Conservation (phyloP, 768 basidiomycete genomes). For the Daedaleopsis sinensis region DNA sequence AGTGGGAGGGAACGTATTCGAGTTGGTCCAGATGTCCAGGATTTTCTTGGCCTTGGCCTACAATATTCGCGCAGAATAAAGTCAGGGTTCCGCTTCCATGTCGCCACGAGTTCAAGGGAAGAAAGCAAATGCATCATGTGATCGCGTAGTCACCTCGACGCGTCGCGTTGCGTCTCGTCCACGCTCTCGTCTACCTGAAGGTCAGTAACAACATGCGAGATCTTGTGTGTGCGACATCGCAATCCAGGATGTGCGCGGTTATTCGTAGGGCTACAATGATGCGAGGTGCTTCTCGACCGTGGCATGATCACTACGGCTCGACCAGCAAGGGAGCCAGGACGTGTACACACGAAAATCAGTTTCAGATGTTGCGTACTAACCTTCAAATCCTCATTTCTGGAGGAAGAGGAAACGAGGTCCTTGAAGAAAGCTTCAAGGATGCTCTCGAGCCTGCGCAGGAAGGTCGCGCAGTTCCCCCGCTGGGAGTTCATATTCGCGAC, state of each 20-base stretch:
- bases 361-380: constrained; percentile 55
- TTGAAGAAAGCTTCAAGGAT: constrained; percentile 87
- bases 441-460: constrained; percentile 88
- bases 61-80: constrained; percentile 33
- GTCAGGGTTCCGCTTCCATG: constrained; percentile 44
- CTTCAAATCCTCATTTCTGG: constrained; percentile 74
- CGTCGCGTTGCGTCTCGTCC: constrained; percentile 2
- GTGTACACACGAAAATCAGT: constrained; percentile 8
- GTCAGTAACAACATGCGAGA: neutral
- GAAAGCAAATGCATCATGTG: constrained; percentile 29
- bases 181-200: neutral
- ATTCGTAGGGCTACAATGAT: neutral
- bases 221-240: neutral
- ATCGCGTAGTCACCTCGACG: constrained; percentile 5
- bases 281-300: neutral
- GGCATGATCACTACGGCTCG: neutral
- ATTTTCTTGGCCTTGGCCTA: constrained; percentile 98
- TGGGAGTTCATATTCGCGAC: constrained; percentile 56
- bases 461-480: constrained; percentile 77
- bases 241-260: neutral
- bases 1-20: constrained; percentile 81
- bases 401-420: constrained; percentile 71
- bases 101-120: constrained; percentile 27
- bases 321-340: neutral
- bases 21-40: constrained; percentile 96